Conservation (phyloP, 2,329 filamentous ascomycete genomes). For the Westerdykella aurantiaca region DNA sequence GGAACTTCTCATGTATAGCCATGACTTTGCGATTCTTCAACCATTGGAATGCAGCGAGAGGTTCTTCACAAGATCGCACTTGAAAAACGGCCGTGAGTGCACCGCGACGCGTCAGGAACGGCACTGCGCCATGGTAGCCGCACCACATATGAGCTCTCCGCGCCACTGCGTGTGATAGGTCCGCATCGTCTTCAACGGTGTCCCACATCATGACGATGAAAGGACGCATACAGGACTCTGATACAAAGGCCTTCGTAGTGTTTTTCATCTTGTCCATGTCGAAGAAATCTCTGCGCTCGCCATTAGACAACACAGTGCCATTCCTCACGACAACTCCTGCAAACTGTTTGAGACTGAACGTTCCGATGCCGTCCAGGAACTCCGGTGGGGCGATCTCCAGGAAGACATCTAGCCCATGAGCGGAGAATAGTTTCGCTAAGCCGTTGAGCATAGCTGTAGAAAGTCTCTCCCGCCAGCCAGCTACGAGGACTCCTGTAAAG, state of each 20-base stretch:
- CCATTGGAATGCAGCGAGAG: slow-evolving; percentile 36
- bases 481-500: slow-evolving; percentile 31
- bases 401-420: slow-evolving; percentile 30
- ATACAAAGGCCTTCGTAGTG: slow-evolving; percentile 34
- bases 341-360: slow-evolving; percentile 22
- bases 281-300: slow-evolving; percentile 34
- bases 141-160: slow-evolving; percentile 35
- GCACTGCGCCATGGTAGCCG: slow-evolving; percentile 32
- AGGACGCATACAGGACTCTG: slow-evolving; percentile 30
- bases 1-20: slow-evolving; percentile 32
- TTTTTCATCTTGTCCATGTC: slow-evolving; percentile 38
- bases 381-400: slow-evolving; percentile 31
- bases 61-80: slow-evolving; percentile 24
- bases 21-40: slow-evolving; percentile 34
- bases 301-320: slow-evolving; percentile 30
- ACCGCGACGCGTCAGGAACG: slow-evolving; percentile 21
- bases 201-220: slow-evolving; percentile 39
- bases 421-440: slow-evolving; percentile 22
- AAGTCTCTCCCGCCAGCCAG: slow-evolving; percentile 30
- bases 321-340: slow-evolving; percentile 32
- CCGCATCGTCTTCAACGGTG: slow-evolving; percentile 29
- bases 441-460: slow-evolving; percentile 26
- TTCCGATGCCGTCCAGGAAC: slow-evolving; percentile 24
- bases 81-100: slow-evolving; percentile 22
- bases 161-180: slow-evolving; percentile 32